phyloP scores from a whole-genome alignment of 495 filamentous ascomycete genomes.

The Neurospora africana region DNA sequence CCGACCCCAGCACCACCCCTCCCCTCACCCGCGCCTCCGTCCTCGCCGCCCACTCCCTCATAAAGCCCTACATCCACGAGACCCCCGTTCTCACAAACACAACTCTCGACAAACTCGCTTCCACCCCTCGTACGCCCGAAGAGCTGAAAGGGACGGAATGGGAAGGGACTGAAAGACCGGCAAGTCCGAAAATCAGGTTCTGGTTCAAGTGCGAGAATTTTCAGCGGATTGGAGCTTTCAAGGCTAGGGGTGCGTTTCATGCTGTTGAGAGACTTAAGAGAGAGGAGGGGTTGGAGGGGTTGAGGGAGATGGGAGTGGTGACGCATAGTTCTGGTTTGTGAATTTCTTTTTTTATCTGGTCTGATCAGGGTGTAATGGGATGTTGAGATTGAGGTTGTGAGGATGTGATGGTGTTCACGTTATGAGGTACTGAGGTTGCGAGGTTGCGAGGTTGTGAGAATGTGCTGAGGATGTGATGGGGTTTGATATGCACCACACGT shows the following conservation, averaged over 20 bases:
- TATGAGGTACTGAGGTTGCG: too few relatives aligned
- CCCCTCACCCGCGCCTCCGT: conserved; percentile 62
- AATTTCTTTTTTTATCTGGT: not conserved
- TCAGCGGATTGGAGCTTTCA: conserved; percentile 88
- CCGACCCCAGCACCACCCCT: conserved; percentile 37
- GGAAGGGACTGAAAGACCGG: conserved; percentile 39
- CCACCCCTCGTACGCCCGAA: conserved; percentile 44
- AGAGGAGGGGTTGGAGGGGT: conserved; percentile 47
- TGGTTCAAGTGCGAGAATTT: conserved; percentile 97
- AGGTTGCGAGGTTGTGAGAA: not conserved
- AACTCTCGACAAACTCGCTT: conserved; percentile 65
- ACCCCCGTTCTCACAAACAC: conserved; percentile 73
- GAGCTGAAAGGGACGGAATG: conserved; percentile 46
- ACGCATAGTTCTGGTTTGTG: conserved; percentile 79
- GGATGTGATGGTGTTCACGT: not conserved
- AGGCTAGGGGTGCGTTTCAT: conserved; percentile 83
- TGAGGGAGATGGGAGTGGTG: conserved; percentile 58
- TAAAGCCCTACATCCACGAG: conserved; percentile 65
- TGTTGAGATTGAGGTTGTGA: not conserved
- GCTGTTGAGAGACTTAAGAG: conserved; percentile 63
- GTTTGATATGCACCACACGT: not conserved
- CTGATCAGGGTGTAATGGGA: not conserved
- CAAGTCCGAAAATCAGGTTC: conserved; percentile 56
- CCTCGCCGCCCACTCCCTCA: conserved; percentile 56
- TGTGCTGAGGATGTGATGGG: not conserved